These are phyloP conservation scores for Curvularia spicifera DNA, from an alignment of 2,329 filamentous ascomycete genomes.

Conservation along the genomic window DNA sequence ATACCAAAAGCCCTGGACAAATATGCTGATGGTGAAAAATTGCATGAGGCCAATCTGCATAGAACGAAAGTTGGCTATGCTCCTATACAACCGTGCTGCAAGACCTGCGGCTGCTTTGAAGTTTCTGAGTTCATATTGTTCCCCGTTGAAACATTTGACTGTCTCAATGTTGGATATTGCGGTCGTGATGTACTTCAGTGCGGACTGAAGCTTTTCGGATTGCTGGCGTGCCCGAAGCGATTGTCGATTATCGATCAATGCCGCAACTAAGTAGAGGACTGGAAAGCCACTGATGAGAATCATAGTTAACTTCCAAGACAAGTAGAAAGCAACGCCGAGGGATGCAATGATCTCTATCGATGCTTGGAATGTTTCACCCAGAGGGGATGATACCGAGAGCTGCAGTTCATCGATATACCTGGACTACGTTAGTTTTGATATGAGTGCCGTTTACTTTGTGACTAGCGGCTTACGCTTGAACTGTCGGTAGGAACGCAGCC, in stretches of 20 bases:
- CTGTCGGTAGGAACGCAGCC: conserved; percentile 70
- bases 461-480: conserved; percentile 69
- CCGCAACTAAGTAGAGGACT: conserved; percentile 66
- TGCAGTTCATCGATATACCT: conserved; percentile 87
- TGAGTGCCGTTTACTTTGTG: neutral
- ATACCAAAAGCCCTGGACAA: conserved; percentile 91
- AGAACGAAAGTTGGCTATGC: conserved; percentile 72
- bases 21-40: conserved; percentile 77
- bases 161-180: conserved; percentile 78
- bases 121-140: conserved; percentile 70
- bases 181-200: conserved; percentile 73
- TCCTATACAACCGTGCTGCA: conserved; percentile 68
- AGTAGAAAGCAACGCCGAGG: conserved; percentile 74
- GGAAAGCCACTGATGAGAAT: conserved; percentile 78
- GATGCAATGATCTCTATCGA: conserved; percentile 69
- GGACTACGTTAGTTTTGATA: neutral
- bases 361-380: conserved; percentile 73
- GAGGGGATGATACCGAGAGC: conserved; percentile 76
- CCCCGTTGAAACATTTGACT: conserved; percentile 84
- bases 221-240: conserved; percentile 73
- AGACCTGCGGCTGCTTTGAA: conserved; percentile 65
- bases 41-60: conserved; percentile 75
- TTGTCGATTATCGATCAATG: conserved; percentile 65
- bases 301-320: conserved; percentile 83
- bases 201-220: conserved; percentile 68